Percentiles rank a stretch among this genome's conserved stretches.
These are phyloP conservation scores for Rhizopogon roseolus DNA, from an alignment of 768 basidiomycete genomes.

Conservation along the genomic window DNA sequence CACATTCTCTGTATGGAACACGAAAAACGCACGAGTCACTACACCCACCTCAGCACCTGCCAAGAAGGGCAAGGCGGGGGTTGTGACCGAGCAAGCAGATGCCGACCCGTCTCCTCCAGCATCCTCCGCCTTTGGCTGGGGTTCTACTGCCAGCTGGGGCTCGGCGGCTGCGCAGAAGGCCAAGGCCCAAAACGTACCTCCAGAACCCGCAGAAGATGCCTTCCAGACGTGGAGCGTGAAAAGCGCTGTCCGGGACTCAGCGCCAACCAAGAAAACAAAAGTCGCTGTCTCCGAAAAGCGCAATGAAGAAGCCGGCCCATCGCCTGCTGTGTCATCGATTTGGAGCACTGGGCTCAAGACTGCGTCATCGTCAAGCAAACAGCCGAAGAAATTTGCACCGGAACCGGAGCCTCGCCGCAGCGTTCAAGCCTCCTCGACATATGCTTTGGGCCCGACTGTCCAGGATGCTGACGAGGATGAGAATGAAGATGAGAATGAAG, in stretches of 20 bases:
- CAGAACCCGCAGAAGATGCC: not conserved
- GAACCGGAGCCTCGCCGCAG: constrained; percentile 6
- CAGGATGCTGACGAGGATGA: constrained; percentile 12
- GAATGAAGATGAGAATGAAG: not conserved
- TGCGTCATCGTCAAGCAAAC: constrained; percentile 1
- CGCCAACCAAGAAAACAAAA: not conserved
- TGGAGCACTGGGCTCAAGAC: constrained; percentile 6
- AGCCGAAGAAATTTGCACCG: constrained; percentile 11
- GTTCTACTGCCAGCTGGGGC: constrained; percentile 10
- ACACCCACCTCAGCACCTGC: not conserved
- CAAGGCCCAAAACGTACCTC: not conserved
- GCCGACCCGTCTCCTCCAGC: constrained; percentile 5
- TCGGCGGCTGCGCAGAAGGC: constrained; percentile 10
- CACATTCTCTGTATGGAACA: not conserved
- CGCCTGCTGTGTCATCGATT: constrained; percentile 5
- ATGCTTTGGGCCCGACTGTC: constrained; percentile 9
- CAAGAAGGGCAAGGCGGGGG: constrained; percentile 8
- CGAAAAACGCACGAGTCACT: not conserved
- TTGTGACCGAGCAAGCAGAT: constrained; percentile 9
- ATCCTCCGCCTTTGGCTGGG: constrained; percentile 5
- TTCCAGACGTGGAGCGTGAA: not conserved
- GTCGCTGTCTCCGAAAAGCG: constrained; percentile 11
- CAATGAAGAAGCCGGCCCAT: constrained; percentile 10
- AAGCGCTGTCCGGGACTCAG: not conserved
- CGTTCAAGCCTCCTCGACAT: constrained; percentile 7